Evolutionary conservation across 176 grass and related monocot genomes (phyloP).

Genomic region (Triticum turgidum): DNA sequence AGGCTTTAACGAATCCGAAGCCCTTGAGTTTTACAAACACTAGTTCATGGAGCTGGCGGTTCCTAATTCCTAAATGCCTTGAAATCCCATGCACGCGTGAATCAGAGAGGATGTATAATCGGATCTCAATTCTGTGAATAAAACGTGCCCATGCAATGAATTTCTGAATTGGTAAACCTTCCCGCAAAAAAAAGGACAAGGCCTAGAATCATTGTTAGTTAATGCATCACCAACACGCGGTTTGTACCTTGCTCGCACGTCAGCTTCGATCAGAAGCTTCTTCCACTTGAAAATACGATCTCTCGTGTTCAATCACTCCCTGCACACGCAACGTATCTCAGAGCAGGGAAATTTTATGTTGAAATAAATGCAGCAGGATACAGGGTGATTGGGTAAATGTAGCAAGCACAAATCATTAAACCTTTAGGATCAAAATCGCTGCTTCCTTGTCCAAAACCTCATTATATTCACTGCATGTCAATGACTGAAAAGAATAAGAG

Average conservation of each 20-base stretch:
- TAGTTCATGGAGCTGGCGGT: not conserved
- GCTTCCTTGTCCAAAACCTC: constrained; percentile 80
- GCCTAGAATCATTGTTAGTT: not conserved
- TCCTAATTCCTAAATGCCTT: not conserved
- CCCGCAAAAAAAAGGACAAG: not conserved
- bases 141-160: not conserved
- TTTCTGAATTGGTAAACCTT: not conserved
- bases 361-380: not conserved
- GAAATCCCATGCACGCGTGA: not conserved
- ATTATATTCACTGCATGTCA: constrained; percentile 87
- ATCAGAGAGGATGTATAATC: not conserved
- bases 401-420: constrained; percentile 11
- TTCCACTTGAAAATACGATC: constrained; percentile 40
- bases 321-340: constrained; percentile 1
- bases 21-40: too few relatives aligned
- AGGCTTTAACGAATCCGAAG: too few relatives aligned
- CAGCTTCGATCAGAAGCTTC: constrained; percentile 12
- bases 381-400: not conserved
- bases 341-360: not conserved
- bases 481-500: constrained; percentile 31
- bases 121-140: not conserved
- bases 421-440: constrained; percentile 69
- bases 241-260: not conserved
- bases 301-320: constrained; percentile 69
- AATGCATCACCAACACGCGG: constrained; percentile 1